phyloP scores from a whole-genome alignment of 139 green algal genomes.

The Tetraselmis striata region DNA sequence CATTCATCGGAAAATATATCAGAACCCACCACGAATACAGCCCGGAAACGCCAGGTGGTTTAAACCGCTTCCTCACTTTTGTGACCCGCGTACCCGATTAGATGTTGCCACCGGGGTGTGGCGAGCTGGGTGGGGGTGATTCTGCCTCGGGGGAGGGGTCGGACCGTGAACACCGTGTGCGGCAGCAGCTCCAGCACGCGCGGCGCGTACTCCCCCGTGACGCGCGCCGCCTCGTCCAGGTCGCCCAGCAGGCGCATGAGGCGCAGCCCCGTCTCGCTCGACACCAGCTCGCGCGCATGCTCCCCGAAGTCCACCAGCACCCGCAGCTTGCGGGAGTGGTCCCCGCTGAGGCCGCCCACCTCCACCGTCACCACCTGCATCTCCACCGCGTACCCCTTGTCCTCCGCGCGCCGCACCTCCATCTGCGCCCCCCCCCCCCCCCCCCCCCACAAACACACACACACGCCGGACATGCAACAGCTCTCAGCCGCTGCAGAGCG shows the following conservation, averaged over 20 bases:
- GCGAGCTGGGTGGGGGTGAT: no score
- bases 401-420: background rate
- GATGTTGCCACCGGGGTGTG: no score
- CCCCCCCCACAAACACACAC: no score
- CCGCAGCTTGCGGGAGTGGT: conserved; percentile 35
- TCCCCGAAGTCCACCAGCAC: conserved; percentile 81
- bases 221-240: background rate
- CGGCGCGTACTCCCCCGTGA: background rate
- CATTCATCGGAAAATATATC: no score
- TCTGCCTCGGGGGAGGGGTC: background rate
- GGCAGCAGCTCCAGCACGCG: background rate
- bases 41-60: no score
- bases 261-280: conserved; percentile 65
- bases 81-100: no score
- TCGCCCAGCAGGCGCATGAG: conserved; percentile 64
- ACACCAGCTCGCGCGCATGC: conserved; percentile 87
- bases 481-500: conserved; percentile 3
- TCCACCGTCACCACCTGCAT: conserved; percentile 60
- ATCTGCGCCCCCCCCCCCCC: no score
- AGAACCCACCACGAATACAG: no score
- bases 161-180: background rate
- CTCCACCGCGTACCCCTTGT: conserved; percentile 16
- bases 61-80: no score
- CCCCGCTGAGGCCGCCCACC: conserved; percentile 34
- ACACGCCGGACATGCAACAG: conserved; percentile 13